Conservation (phyloP, 2,329 filamentous ascomycete genomes). For the Arthroderma sp. region DNA sequence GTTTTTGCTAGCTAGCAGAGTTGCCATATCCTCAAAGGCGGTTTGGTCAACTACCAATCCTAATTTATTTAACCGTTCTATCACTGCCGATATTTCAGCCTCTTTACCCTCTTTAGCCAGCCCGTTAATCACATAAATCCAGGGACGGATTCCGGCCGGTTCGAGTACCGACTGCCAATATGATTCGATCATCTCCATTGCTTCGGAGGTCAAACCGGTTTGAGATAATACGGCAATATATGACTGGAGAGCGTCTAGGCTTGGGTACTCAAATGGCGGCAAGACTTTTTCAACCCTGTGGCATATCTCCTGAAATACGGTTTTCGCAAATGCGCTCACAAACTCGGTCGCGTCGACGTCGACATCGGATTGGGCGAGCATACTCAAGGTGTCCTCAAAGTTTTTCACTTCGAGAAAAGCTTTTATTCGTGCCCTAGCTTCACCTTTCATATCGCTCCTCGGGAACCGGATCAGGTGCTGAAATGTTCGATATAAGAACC, state of each 20-base stretch:
- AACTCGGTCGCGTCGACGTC: constrained; percentile 24
- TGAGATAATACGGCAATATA: constrained; percentile 40
- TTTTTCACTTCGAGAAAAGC: constrained; percentile 26
- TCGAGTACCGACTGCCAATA: constrained; percentile 25
- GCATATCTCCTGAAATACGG: constrained; percentile 23
- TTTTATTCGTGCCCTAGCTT: constrained; percentile 12
- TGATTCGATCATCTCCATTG: constrained; percentile 33
- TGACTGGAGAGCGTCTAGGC: constrained; percentile 26
- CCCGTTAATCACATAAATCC: constrained; percentile 43
- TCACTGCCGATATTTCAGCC: constrained; percentile 14
- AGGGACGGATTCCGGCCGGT: constrained; percentile 11
- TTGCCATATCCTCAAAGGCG: constrained; percentile 41
- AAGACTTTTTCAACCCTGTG: background rate
- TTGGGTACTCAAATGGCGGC: constrained; percentile 7
- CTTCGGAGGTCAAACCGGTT: constrained; percentile 44
- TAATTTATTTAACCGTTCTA: constrained; percentile 12
- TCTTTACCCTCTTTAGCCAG: constrained; percentile 40
- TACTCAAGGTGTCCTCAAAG: constrained; percentile 27
- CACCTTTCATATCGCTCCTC: constrained; percentile 13
- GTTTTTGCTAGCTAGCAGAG: constrained; percentile 48
- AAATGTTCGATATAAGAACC: constrained; percentile 47
- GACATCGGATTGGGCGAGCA: constrained; percentile 24
- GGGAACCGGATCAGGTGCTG: constrained; percentile 36
- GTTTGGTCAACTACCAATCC: constrained; percentile 23
- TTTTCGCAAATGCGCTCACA: constrained; percentile 28